These are phyloP conservation scores for Dendrobium catenatum DNA, from an alignment of 106 monocot species.

Conservation along the genomic window DNA sequence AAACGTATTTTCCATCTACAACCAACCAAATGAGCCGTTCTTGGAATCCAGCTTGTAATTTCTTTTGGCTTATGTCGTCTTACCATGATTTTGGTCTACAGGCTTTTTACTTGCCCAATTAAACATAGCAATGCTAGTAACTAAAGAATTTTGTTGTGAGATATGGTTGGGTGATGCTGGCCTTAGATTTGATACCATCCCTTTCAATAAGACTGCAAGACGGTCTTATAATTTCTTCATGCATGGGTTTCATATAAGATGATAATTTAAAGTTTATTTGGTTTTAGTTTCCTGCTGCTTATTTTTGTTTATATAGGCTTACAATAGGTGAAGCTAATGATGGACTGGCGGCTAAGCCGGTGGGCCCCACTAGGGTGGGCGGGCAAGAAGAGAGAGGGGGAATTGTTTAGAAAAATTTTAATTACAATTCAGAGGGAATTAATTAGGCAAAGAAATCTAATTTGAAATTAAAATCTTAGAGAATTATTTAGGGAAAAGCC, in stretches of 20 bases:
- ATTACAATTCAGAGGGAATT: too few relatives aligned
- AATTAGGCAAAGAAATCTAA: too few relatives aligned
- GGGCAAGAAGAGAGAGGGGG: too few relatives aligned
- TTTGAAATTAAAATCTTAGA: too few relatives aligned
- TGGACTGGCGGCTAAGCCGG: too few relatives aligned
- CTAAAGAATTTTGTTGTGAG: not conserved
- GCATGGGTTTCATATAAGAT: not conserved
- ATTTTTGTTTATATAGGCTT: not conserved
- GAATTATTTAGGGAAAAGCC: too few relatives aligned
- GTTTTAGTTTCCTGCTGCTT: not conserved
- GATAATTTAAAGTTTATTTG: not conserved
- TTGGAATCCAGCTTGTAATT: not conserved
- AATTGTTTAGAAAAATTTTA: too few relatives aligned
- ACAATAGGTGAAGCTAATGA: not conserved
- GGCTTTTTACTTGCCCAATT: not conserved
- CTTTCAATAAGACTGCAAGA: not conserved
- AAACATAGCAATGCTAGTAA: not conserved
- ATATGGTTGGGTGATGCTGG: not conserved
- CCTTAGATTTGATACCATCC: not conserved
- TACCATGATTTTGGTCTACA: not conserved
- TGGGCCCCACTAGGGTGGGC: too few relatives aligned
- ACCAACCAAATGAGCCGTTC: not conserved
- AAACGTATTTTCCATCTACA: not conserved
- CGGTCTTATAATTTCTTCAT: not conserved
- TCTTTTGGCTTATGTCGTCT: not conserved